Evolutionary conservation across 768 basidiomycete species (phyloP).

Genomic region (Hypholoma sublateritium): DNA sequence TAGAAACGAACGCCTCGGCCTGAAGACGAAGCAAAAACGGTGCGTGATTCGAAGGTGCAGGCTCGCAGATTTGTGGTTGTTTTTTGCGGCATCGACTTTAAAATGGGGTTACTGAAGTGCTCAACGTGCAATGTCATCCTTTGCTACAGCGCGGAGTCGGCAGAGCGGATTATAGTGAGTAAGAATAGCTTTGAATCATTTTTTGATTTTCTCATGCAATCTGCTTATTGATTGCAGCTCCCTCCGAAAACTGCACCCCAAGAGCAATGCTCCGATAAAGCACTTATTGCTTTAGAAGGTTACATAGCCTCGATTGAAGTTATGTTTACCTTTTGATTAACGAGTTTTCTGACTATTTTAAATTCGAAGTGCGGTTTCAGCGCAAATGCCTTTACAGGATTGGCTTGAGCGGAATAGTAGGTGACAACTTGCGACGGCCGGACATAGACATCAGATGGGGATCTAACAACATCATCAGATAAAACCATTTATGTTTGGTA

Average conservation of each 20-base stretch:
- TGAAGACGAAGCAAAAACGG: not conserved
- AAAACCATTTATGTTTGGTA: too few species aligned
- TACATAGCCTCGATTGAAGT: too few species aligned
- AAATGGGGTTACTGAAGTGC: not conserved
- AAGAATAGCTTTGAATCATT: not conserved
- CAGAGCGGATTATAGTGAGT: not conserved
- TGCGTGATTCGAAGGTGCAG: not conserved
- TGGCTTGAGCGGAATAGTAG: not conserved
- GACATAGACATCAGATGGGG: not conserved
- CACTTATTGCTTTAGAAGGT: not conserved
- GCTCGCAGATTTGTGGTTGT: slow-evolving; percentile 1
- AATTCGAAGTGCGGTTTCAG: not conserved
- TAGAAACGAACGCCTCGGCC: not conserved
- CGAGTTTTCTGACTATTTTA: not conserved
- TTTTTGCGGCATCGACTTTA: not conserved
- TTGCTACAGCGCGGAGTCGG: too few species aligned
- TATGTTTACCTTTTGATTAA: too few species aligned
- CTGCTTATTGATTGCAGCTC: not conserved
- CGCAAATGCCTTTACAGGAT: not conserved
- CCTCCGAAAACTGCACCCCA: not conserved
- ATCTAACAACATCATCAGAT: not conserved
- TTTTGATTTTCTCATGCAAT: not conserved
- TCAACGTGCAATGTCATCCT: too few species aligned
- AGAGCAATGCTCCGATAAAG: not conserved
- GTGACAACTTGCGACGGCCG: not conserved